These are phyloP conservation scores for Trichophyton schoenleinii DNA, from an alignment of 2,329 filamentous ascomycete genomes.

Conservation along the genomic window DNA sequence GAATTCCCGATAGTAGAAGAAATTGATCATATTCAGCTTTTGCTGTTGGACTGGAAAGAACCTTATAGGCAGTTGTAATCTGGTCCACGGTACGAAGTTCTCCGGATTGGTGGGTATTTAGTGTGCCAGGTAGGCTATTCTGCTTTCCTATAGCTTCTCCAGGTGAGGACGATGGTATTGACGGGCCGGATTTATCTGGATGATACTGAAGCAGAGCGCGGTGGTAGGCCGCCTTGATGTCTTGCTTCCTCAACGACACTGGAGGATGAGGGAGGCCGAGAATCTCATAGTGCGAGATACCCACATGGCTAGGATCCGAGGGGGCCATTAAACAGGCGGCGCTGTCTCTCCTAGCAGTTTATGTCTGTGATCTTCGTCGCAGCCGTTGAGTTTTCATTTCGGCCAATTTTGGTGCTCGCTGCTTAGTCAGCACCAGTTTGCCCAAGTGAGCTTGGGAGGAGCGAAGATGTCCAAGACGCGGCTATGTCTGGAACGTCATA, in stretches of 20 bases:
- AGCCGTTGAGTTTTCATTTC: not conserved
- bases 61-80: slow-evolving; percentile 47
- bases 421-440: not conserved
- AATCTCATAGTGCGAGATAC: slow-evolving; percentile 28
- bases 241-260: slow-evolving; percentile 24
- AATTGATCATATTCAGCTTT: slow-evolving; percentile 39
- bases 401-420: not conserved
- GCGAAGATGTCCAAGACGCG: no score
- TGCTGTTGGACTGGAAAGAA: slow-evolving; percentile 34
- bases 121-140: not conserved
- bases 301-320: not conserved
- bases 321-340: not conserved
- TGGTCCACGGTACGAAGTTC: slow-evolving; percentile 39
- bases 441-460: not conserved
- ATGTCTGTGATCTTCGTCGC: not conserved
- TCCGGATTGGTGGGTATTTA: not conserved
- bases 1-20: slow-evolving; percentile 21
- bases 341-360: not conserved
- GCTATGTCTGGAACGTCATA: no score
- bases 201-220: slow-evolving; percentile 45
- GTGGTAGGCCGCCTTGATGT: slow-evolving; percentile 45
- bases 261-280: slow-evolving; percentile 25
- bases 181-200: slow-evolving; percentile 34
- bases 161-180: not conserved
- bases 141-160: not conserved